phyloP scores from a whole-genome alignment of 2,329 filamentous ascomycete genomes.

The Fusarium nodosum region DNA sequence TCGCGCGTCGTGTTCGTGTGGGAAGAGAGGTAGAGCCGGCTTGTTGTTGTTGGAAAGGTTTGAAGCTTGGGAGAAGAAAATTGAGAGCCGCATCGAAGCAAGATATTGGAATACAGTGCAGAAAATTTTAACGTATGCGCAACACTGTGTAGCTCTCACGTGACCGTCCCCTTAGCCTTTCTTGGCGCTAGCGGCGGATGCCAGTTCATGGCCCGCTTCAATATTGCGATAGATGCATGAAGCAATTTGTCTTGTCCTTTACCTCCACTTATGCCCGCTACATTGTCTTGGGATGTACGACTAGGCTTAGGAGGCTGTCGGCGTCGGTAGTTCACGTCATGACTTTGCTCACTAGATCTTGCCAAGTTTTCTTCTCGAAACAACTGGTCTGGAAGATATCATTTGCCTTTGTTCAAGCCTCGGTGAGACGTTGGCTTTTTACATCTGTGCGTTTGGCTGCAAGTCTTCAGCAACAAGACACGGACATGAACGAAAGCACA shows the following conservation, averaged over 20 bases:
- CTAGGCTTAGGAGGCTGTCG: constrained; percentile 21
- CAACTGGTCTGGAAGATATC: not conserved
- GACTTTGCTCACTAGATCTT: not conserved
- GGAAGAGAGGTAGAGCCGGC: constrained; percentile 12
- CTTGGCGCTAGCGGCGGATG: constrained; percentile 41
- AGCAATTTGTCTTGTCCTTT: constrained; percentile 31
- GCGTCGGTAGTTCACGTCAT: constrained; percentile 23
- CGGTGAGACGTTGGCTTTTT: not conserved
- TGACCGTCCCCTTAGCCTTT: constrained; percentile 35
- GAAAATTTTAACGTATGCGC: constrained; percentile 46
- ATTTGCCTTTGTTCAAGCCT: not conserved
- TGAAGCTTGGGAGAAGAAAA: constrained; percentile 33
- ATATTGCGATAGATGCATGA: constrained; percentile 50
- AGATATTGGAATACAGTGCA: constrained; percentile 55
- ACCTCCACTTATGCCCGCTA: constrained; percentile 8
- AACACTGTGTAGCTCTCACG: constrained; percentile 49
- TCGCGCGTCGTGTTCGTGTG: constrained; percentile 27
- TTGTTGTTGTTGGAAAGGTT: constrained; percentile 36
- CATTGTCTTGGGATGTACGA: constrained; percentile 21
- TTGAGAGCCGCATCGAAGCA: constrained; percentile 42
- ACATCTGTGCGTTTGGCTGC: constrained; percentile 1
- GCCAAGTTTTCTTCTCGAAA: not conserved
- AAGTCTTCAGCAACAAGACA: constrained; percentile 8
- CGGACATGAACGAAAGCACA: constrained; percentile 18
- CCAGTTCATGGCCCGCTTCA: constrained; percentile 23